Percentiles rank a stretch among this genome's conserved stretches.
phyloP scores from a whole-genome alignment of 2,329 filamentous ascomycete species.

The Rutstroemia sp. region DNA sequence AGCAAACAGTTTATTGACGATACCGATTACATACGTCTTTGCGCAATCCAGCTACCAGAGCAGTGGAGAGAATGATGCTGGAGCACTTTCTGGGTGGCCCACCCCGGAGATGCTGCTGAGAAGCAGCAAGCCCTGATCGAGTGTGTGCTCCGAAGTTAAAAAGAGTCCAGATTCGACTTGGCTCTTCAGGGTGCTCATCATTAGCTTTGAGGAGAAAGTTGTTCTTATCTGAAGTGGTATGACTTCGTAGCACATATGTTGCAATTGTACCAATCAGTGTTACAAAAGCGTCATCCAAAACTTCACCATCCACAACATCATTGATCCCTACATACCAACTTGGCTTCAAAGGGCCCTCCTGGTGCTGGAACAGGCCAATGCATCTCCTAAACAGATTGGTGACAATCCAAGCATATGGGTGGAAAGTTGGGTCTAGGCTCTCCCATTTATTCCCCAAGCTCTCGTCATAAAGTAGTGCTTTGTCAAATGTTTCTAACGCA shows the following conservation, averaged over 20 bases:
- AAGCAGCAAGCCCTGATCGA: background rate
- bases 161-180: conserved; percentile 8
- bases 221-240: conserved; percentile 13
- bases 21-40: conserved; percentile 16
- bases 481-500: conserved; percentile 21
- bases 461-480: conserved; percentile 12
- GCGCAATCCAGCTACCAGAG: conserved; percentile 19
- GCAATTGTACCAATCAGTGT: conserved; percentile 18
- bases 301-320: background rate
- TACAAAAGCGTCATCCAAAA: conserved; percentile 4
- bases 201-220: conserved; percentile 11
- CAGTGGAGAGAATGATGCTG: conserved; percentile 6
- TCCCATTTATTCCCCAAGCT: background rate
- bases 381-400: conserved; percentile 12
- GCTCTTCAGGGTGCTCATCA: background rate
- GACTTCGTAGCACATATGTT: conserved; percentile 16
- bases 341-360: background rate
- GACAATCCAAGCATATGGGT: conserved; percentile 18
- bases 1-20: background rate
- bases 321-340: conserved; percentile 11
- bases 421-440: background rate
- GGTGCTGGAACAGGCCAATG: conserved; percentile 8
- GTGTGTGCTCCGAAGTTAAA: conserved; percentile 6
- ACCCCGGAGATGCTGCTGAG: conserved; percentile 2
- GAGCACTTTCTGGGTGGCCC: conserved; percentile 8